Base-by-base conservation (phyloP, 179 eudicot species). In the Spinacia oleracea region DNA sequence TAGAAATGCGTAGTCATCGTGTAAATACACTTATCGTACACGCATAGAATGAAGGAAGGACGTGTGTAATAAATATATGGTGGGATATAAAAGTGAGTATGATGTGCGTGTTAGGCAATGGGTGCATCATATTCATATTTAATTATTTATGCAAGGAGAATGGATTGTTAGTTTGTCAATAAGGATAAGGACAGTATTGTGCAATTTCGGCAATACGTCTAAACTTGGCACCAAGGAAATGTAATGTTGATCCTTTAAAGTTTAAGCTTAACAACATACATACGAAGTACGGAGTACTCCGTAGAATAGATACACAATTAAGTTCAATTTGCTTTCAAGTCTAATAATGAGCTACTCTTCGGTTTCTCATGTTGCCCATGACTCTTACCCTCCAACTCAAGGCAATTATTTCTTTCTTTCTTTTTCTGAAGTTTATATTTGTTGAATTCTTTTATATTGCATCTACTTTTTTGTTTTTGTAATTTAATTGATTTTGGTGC, bases 281-380 rank as follows among this genome's bases (percentile, higher is more conserved):
- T n/a, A n/a, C n/a, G n/a, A n/a, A n/a, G n/a, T n/a, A n/a, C n/a
- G n/a, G n/a, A n/a, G n/a, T n/a, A n/a, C n/a, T n/a, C n/a, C n/a
- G n/a, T n/a, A n/a, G n/a, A n/a, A n/a, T n/a, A n/a, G n/a, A n/a
- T n/a, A n/a, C n/a, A n/a, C n/a, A n/a, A n/a, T n/a, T n/a, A n/a
- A n/a, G n/a, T n/a, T n/a, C n/a, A n/a, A n/a, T n/a, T n/a, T n/a
- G n/a, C n/a, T n/a, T n/a, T n/a, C n/a, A n/a, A n/a, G n/a, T n/a
- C n/a, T n/a, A n/a, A n/a, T n/a, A n/a, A n/a, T 80, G 82, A 80
- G 74, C 65, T 80, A 80, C 74, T 8, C 43, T 29, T 34, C 45
- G 5, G 78, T 80, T 68, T 69, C 83, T 9, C 79, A 75, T 64
- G 75, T 70, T 60, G 69, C 42, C 18, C 82, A 80, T 74, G 78